Evolutionary conservation across 495 filamentous ascomycete species (phyloP), one percentile per base, ranked within the genome.

Genomic region (Terfezia boudieri): DNA sequence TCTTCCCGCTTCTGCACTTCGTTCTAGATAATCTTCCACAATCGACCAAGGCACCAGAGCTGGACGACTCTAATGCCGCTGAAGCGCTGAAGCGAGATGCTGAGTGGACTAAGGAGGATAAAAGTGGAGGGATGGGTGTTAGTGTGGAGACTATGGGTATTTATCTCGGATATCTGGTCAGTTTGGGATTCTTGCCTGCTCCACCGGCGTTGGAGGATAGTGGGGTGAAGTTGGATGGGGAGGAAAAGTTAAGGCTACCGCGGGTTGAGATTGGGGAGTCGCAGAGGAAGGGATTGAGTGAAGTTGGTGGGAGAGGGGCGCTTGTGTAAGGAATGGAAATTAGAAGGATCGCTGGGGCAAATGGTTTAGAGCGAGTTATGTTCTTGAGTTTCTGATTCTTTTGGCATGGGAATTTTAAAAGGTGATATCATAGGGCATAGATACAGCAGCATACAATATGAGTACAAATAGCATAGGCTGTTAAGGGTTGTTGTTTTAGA

Each of bases 1-100:
- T 65, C 32, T 81, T 90, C 76, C 86, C 86, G 1, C 76, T 94
- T 26, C 86, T 82, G 63, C 82, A 94, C 67, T 89, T 92, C 65
- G 83, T 83, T 46, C 81, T 78, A 35, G 74, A 76, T 16, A 81
- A 94, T 61, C 75, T 95, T 9, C 87, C 86, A 0, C 75, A 74
- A 9, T 78, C 77, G 56, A 87, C 84, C 10, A 79, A 78, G 55
- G 85, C 86, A 1, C 86, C 84, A 0, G 83, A 84, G 63, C 71
- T 95, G 22, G 82, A 85, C 55, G 84, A 93, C 60, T 63, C 66
- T 14, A 88, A 92, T 58, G 78, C 88, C 2, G 72, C 73, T 0
- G 66, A 70, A 1, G 72, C 82, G 0, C 68, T 94, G 26, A 73
- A 72, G 56, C 66, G 71, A 0, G 81, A 89, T 62, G 71, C 71